Evolutionary conservation across 768 basidiomycete species (phyloP), one percentile per base, ranked within the genome.

Genomic region (Collybiopsis confluens): DNA sequence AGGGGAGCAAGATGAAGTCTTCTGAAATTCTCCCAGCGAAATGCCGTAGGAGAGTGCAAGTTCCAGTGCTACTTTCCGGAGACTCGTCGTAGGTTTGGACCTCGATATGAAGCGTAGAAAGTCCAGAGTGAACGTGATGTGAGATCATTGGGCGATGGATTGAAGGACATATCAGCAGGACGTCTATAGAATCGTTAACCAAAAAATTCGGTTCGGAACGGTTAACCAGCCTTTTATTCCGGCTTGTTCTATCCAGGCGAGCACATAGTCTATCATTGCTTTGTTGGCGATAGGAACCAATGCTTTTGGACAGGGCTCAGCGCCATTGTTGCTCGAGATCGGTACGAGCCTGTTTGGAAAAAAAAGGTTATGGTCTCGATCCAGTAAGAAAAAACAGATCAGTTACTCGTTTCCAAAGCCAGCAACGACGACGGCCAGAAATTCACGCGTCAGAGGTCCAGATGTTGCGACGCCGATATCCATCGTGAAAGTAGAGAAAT

Each of bases 1-100:
- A 97, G 6, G 95, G 88, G 1, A 98, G 78, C 21, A 98, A 68
- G 37, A 97, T 80, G 67, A 97, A 95, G 67, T 97, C 95, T 56
- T 83, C 83, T 57, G 79, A 45, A 57, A 95, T 93, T 45, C 85
- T 83, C 45, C 65, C 71, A 9, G 89, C 77, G 67, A 94, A 91
- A 63, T 92, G 82, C 48, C 83, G 80, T 55, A 96, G 77, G 23
- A 95, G 75, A 20, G 81, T 75, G 57, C 87, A 88, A 2, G 90
- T 92, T 40, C 90, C 91, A 6, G 78, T 75, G 51, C 76, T 75
- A 16, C 77, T 70, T 38, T 87, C 85, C 23, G 77, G 79, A 5
- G 85, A 80, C 60, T 91, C 87, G 50, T 92, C 90, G 46, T 83
- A 88, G 1, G 88, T 82, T 63, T 92, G 90, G 9, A 95, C 69